A percentile compares a stretch with the other conserved stretches of the same genome.
Conservation (phyloP, 208 protist species). For the Borovskyia barvae region DNA sequence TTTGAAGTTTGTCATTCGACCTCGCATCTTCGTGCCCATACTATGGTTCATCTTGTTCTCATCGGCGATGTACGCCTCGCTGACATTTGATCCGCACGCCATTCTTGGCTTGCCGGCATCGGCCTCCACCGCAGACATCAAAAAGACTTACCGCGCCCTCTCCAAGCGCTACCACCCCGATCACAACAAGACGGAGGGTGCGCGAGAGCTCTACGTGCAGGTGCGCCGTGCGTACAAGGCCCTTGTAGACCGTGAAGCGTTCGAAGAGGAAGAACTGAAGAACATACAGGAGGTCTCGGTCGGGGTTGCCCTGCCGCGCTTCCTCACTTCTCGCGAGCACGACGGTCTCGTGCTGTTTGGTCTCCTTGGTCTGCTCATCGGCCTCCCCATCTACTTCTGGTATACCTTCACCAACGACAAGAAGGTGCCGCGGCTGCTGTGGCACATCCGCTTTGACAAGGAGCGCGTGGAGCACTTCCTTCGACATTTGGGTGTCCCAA, state of each 20-base stretch:
- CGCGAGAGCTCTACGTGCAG: constrained; percentile 84
- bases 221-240: constrained; percentile 92
- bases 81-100: constrained; percentile 87
- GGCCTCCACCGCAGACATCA: constrained; percentile 80
- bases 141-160: constrained; percentile 82
- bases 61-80: constrained; percentile 84
- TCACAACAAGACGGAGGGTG: constrained; percentile 87
- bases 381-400: constrained; percentile 66
- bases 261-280: constrained; percentile 85
- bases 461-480: constrained; percentile 80
- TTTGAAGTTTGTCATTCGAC: constrained; percentile 82
- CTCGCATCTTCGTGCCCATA: constrained; percentile 75
- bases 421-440: constrained; percentile 63
- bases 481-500: constrained; percentile 73
- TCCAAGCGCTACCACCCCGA: constrained; percentile 89
- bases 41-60: constrained; percentile 84
- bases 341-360: constrained; percentile 87
- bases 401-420: constrained; percentile 79
- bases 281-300: constrained; percentile 77
- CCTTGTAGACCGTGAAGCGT: constrained; percentile 88
- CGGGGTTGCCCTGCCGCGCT: constrained; percentile 84
- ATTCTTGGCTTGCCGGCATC: constrained; percentile 59
- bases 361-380: constrained; percentile 76
- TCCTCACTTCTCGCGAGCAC: constrained; percentile 85
- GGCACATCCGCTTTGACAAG: constrained; percentile 77